phyloP scores from a whole-genome alignment of 2,329 filamentous ascomycete species.

The Pseudophaeomoniella oleicola region DNA sequence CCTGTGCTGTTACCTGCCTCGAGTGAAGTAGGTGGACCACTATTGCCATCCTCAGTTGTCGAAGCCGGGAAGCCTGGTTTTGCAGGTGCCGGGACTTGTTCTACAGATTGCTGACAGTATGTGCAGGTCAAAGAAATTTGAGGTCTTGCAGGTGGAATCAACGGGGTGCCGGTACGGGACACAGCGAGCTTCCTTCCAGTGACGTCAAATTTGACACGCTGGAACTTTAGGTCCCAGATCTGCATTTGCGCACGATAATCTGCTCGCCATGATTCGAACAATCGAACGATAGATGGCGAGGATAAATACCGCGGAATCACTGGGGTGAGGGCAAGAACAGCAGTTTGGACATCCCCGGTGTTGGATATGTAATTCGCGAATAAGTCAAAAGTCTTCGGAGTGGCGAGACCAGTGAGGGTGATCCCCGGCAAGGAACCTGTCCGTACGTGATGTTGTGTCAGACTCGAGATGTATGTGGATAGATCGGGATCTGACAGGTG shows the following conservation, averaged over 20 bases:
- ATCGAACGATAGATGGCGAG: constrained; percentile 33
- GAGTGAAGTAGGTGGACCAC: background rate
- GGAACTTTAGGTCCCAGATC: constrained; percentile 44
- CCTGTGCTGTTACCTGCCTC: background rate
- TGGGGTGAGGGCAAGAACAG: constrained; percentile 44
- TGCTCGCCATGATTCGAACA: constrained; percentile 46
- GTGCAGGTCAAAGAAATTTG: constrained; percentile 45
- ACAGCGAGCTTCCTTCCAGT: constrained; percentile 39
- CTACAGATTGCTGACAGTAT: constrained; percentile 44
- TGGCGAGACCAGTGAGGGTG: constrained; percentile 45
- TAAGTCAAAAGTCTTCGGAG: constrained; percentile 39
- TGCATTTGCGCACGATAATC: constrained; percentile 47
- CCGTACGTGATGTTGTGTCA: constrained; percentile 33
- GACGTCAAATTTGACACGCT: constrained; percentile 45
- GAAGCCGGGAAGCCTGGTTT: background rate
- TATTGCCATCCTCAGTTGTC: background rate
- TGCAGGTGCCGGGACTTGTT: constrained; percentile 20
- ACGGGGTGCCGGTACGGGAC: constrained; percentile 31
- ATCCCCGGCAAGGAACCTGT: constrained; percentile 47
- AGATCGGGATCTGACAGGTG: constrained; percentile 31
- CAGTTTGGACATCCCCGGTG: constrained; percentile 47
- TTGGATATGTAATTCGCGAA: constrained; percentile 46
- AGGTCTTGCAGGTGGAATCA: constrained; percentile 33
- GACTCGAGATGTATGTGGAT: constrained; percentile 38
- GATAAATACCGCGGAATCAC: constrained; percentile 44